phyloP scores from a whole-genome alignment of 202 grass and related monocot genomes.

The Elaeis oleifera region DNA sequence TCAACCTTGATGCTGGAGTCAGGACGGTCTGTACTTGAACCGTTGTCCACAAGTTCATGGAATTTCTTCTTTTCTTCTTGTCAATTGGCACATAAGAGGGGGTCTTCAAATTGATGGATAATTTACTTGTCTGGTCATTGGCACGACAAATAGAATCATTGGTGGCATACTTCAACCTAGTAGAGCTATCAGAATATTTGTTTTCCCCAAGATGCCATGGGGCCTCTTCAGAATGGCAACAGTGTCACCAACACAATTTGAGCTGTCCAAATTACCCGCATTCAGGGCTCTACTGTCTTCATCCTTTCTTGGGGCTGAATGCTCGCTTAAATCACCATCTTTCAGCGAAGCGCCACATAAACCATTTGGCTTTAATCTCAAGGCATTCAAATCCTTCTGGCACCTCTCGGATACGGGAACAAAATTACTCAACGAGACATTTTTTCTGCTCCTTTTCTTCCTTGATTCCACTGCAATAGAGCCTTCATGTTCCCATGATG shows the following conservation, averaged over 20 bases:
- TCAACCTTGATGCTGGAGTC: conserved; percentile 31
- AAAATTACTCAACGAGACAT: conserved; percentile 33
- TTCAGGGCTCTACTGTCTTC: too few species aligned
- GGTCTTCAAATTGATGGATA: conserved; percentile 31
- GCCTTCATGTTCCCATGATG: conserved; percentile 14
- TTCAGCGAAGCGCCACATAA: conserved; percentile 4
- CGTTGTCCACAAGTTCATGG: conserved; percentile 34
- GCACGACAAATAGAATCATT: conserved; percentile 21
- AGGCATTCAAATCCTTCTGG: conserved; percentile 31
- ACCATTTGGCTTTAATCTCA: conserved; percentile 31
- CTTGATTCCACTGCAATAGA: conserved; percentile 19
- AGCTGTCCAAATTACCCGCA: conserved; percentile 32
- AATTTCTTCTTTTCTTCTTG: conserved; percentile 32
- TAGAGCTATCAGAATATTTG: conserved; percentile 22
- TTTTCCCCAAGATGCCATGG: conserved; percentile 29
- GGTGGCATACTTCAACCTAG: conserved; percentile 6
- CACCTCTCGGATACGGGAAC: conserved; percentile 43
- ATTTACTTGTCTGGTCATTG: conserved; percentile 19
- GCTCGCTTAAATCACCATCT: too few species aligned
- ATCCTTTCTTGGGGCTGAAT: too few species aligned
- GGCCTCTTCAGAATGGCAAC: conserved; percentile 26
- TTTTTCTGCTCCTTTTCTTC: conserved; percentile 33
- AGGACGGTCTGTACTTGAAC: conserved; percentile 34
- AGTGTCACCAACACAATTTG: conserved; percentile 21
- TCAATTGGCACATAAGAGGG: conserved; percentile 26